These are phyloP conservation scores for Cladosporium velox DNA, from an alignment of 2,329 filamentous ascomycete genomes.

Conservation along the genomic window DNA sequence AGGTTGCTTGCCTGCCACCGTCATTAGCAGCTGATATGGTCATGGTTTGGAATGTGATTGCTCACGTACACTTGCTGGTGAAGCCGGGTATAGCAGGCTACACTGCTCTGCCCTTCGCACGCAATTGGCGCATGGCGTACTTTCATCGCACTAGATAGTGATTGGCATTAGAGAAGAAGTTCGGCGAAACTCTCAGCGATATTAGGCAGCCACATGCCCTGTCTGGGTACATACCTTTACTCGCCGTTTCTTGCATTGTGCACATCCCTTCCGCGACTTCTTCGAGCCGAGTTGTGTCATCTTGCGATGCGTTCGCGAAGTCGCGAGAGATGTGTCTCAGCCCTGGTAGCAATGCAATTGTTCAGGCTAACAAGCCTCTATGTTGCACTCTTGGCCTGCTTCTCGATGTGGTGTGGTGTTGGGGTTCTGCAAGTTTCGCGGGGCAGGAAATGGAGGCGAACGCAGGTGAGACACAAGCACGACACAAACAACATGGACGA, in stretches of 20 bases:
- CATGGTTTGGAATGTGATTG: neutral
- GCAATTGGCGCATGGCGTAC: slow-evolving; percentile 30
- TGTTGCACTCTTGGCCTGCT: neutral
- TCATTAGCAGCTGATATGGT: neutral
- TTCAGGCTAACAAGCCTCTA: neutral
- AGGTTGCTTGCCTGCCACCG: neutral
- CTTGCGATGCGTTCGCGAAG: neutral
- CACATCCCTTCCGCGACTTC: slow-evolving; percentile 34
- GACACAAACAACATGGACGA: neutral
- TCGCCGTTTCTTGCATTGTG: slow-evolving; percentile 32
- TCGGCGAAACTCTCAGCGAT: neutral
- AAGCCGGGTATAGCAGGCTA: slow-evolving; percentile 23
- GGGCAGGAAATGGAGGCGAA: neutral
- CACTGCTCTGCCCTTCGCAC: slow-evolving; percentile 29
- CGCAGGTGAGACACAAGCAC: neutral
- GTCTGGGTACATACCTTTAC: slow-evolving; percentile 28
- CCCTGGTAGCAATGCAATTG: neutral
- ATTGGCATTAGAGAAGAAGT: neutral
- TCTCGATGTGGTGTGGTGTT: neutral
- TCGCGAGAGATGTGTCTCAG: neutral
- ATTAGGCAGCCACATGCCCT: neutral
- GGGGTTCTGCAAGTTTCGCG: slow-evolving; percentile 1
- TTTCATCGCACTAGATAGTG: slow-evolving; percentile 29
- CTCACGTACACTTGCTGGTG: slow-evolving; percentile 7
- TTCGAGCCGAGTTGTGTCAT: slow-evolving; percentile 31